Percentiles rank a stretch among this genome's conserved stretches.
Evolutionary conservation across 192 early-diverging fungal species (phyloP).

Genomic region (Dispira simplex): DNA sequence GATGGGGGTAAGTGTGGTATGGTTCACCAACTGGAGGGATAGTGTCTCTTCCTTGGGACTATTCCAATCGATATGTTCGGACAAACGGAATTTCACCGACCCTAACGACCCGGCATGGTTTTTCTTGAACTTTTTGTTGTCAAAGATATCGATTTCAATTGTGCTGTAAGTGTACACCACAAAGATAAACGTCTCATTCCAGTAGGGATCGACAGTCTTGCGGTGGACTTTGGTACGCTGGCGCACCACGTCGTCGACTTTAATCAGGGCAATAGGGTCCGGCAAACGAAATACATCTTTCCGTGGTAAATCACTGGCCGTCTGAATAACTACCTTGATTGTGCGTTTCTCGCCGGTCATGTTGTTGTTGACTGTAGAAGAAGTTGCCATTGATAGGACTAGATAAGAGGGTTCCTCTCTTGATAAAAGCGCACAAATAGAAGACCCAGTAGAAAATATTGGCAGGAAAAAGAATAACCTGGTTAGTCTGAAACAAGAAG

Average conservation of each 20-base stretch:
- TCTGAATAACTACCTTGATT: neutral
- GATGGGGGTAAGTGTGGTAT: neutral
- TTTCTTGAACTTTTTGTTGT: constrained; percentile 95
- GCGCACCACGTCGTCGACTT: constrained; percentile 89
- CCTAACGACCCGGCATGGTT: constrained; percentile 82
- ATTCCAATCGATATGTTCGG: constrained; percentile 64
- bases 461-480: too few species aligned
- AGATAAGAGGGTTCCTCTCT: neutral
- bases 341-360: neutral
- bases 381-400: neutral
- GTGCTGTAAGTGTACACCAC: constrained; percentile 28
- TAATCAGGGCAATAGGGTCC: constrained; percentile 93
- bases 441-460: too few species aligned
- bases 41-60: constrained; percentile 38
- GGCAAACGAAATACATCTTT: constrained; percentile 37
- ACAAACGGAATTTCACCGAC: constrained; percentile 70
- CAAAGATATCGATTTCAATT: constrained; percentile 90
- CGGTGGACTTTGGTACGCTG: constrained; percentile 79
- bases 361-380: neutral
- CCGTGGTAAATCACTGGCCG: constrained; percentile 2
- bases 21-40: constrained; percentile 5
- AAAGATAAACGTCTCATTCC: constrained; percentile 61
- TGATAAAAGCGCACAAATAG: neutral
- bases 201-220: constrained; percentile 87
- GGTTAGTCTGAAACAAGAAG: too few species aligned